Evolutionary conservation across 2,329 filamentous ascomycete genomes (phyloP), one percentile per base, ranked within the genome.

Genomic region (Talaromyces marneffei): DNA sequence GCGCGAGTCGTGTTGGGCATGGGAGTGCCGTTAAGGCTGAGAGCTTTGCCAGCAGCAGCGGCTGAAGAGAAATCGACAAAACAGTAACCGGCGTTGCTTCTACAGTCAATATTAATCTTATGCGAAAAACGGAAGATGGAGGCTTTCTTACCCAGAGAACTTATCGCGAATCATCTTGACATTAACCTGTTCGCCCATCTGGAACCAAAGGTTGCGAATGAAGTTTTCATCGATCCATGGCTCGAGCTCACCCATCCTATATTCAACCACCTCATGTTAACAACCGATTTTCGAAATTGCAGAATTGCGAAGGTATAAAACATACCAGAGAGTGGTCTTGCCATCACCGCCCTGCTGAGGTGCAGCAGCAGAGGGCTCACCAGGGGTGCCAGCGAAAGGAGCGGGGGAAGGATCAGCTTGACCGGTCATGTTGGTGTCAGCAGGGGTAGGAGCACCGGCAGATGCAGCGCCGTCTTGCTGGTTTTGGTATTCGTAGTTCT

Each of bases 111-210:
- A 77, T 75, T 78, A 75, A 72, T 72, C 69, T 66, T 64, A 63
- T 60, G 66, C 66, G 65, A 56, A 25, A 56, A 37, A 42, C 14
- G 8, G 65, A 59, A 62, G 52, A 58, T 54, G 14, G 5, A 25
- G 16, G n/a, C 60, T 58, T 70, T 72, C 83, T 78, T 83, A 96
- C 92, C 93, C 94, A 74, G 93, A 97, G 78, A 96, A 96, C 79
- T 97, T 97, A 81, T 99, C 94, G 67, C 94, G 91, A 71, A 99
- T 99, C 84, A 99, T 96, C 85, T 99, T 99, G 70, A 99, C 94
- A 70, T 97, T 97, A 70, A 99, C 94, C 66, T 87, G 87, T 78
- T 97, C 94, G 68, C 90, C 92, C 80, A 96, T 90, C 70, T 92
- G 87, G 72, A 91, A 96, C 84, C 91, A 97, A 50, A 97, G 87